A percentile compares a stretch with the other conserved stretches of the same genome.
These are phyloP conservation scores for Lactifluus hygrophoroides DNA, from an alignment of 768 basidiomycete genomes.

Conservation along the genomic window DNA sequence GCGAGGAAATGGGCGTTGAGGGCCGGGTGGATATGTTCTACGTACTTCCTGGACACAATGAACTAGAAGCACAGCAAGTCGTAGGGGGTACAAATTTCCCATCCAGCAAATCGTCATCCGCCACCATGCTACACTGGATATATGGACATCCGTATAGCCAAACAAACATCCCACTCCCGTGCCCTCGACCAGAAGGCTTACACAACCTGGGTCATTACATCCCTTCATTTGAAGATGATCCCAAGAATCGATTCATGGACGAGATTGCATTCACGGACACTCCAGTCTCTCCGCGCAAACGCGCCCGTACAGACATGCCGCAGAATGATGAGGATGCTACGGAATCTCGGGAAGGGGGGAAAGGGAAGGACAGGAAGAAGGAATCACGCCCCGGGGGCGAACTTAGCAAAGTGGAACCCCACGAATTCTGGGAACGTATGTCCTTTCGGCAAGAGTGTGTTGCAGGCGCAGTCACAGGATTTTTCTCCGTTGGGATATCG, in stretches of 20 bases:
- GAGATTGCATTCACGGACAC: constrained; percentile 73
- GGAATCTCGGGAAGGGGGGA: constrained; percentile 17
- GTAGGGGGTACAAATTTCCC: constrained; percentile 34
- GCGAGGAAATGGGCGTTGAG: constrained; percentile 23
- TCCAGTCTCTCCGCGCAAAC: constrained; percentile 48
- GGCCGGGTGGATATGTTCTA: constrained; percentile 42
- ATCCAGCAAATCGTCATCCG: constrained; percentile 5
- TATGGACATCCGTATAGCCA: constrained; percentile 75
- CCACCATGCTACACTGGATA: constrained; percentile 38
- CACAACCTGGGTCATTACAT: constrained; percentile 63
- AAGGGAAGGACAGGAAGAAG: constrained; percentile 24
- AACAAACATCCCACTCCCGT: constrained; percentile 36
- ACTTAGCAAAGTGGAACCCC: constrained; percentile 48
- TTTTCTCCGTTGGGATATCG: constrained; percentile 64
- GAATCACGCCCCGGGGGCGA: constrained; percentile 35
- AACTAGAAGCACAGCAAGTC: constrained; percentile 56
- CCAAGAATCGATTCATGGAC: constrained; percentile 88
- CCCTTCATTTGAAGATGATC: constrained; percentile 94
- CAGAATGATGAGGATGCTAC: constrained; percentile 5
- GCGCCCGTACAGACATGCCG: constrained; percentile 31
- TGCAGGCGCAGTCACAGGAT: constrained; percentile 84
- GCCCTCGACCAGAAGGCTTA: constrained; percentile 35
- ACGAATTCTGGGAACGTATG: constrained; percentile 98
- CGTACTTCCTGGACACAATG: constrained; percentile 60
- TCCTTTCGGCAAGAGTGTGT: constrained; percentile 93